Base-by-base conservation (phyloP, 345 rosid species). In the Eucalyptus rudis region DNA sequence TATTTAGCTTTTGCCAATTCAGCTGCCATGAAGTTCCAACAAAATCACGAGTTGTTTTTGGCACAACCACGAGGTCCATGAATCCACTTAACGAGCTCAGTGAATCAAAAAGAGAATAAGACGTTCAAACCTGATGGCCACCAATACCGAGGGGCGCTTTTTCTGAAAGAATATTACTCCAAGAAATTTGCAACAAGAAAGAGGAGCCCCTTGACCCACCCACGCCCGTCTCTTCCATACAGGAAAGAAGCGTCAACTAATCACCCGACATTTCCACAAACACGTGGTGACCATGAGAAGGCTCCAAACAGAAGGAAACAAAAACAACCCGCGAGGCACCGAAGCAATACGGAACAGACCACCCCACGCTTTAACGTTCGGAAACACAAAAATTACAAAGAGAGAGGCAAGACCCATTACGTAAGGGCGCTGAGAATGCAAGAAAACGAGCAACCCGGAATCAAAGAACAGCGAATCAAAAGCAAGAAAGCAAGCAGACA, bases 131-230 rank as follows among this genome's bases (percentile, higher is more conserved):
- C 45, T 1, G 4, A 71, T 71, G 2, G 25, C 81, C 45, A 71
- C 45, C 81, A 36, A 33, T 71, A 0, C 27, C 24, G 0, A 33
- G 25, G 7, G 25, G 14, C 4, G 81, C 24, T 6, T 6, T 20
- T 40, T 20, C 47, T 76, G 47, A 40, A 6, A 20, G 27, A 76
- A 76, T 40, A 44, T 19, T 20, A 0, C 47, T 40, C 24, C 24
- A 22, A 76, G 84, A 40, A 11, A 76, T 36, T 40, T 3, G 83
- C 15, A 20, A 20, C 47, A 11, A 76, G 83, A 20, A 76, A 40
- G 83, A 76, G 83, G 5, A 40, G 3, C 27, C 15, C 47, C 45
- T 36, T 36, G 83, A 36, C 47, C 27, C 43, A 31, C 43, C 43
- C 47, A 36, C 13, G 25, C 83, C 4, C 47, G 45, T 36, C 15